Percentiles rank a stretch among this genome's conserved stretches.
Conservation (phyloP, 495 filamentous ascomycete genomes). For the Penicillium desertorum region DNA sequence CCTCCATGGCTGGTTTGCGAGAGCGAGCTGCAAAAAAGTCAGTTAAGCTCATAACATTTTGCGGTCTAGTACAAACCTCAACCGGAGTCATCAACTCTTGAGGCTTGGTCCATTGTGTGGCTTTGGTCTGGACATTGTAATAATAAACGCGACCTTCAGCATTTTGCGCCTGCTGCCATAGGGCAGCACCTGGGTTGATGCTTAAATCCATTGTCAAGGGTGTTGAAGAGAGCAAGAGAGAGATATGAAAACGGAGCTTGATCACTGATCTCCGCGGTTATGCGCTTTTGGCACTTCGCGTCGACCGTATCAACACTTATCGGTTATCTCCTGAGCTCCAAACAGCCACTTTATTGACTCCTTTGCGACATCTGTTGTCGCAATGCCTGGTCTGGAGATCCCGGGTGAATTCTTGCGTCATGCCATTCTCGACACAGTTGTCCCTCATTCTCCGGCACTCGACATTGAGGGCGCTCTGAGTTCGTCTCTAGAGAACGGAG, state of each 20-base stretch:
- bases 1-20: conserved; percentile 86
- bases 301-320: conserved; percentile 18
- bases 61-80: conserved; percentile 59
- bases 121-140: conserved; percentile 83
- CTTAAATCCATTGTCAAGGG: conserved; percentile 61
- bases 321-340: conserved; percentile 14
- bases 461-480: conserved; percentile 61
- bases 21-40: conserved; percentile 59
- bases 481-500: conserved; percentile 47
- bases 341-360: conserved; percentile 22
- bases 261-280: conserved; percentile 28
- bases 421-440: conserved; percentile 73
- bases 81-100: conserved; percentile 81
- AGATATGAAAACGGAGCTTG: conserved; percentile 27
- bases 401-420: conserved; percentile 64
- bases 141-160: conserved; percentile 89
- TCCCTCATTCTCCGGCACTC: conserved; percentile 68
- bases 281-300: conserved; percentile 35
- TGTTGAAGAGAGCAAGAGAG: conserved; percentile 9
- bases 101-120: conserved; percentile 92
- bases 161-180: conserved; percentile 84
- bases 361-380: conserved; percentile 31
- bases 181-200: conserved; percentile 50
- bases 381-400: conserved; percentile 44
- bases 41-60: conserved; percentile 9